Base-by-base conservation (phyloP, 163 green algal genomes). In the Chlamydomonas reinhardtii region DNA sequence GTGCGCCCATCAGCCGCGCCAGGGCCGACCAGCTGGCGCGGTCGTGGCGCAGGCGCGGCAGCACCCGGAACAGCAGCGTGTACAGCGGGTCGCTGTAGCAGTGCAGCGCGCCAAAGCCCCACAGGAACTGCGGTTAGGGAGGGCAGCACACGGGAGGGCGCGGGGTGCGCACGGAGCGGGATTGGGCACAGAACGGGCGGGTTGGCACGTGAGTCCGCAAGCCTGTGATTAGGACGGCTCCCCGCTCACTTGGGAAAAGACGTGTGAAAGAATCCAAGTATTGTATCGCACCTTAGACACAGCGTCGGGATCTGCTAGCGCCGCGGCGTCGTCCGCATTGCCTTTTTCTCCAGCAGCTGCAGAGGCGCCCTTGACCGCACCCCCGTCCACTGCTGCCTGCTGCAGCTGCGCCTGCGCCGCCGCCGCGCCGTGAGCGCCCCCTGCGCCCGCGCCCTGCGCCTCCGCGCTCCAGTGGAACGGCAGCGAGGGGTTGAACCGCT, bases 51-150 rank as follows among this genome's bases (percentile, higher is more conserved):
- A 87, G 35, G 32, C 61, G 71, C 72, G 74, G 82, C 72, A 87
- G 72, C 72, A 76, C 61, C 72, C 82, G 71, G 39, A 87, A 87
- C 69, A 87, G 82, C 61, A 87, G 52, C 19, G 72, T 76, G 61
- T 76, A 69, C 16, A 87, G 82, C 34, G 71, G 48, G 48, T 12
- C 74, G 82, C 72, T 87, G 61, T 87, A 87, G 82, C 61, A 74
- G 43, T 81, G 59, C 29, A 87, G 82, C 27, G 39, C 61, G 61
- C 66, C 61, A 16, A 35, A 87, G 19, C 61, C 69, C 72, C 72
- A 87, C 27, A 87, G 71, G 39, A 87, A 56, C 48, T 56, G 48
- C 14, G 48, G 48, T 9, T 1, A 17, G 6, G 12, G 48, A 17
- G 12, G 2, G 48, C 48, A 56, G 48, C 11, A 56, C 48, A 56